Evolutionary conservation across 345 rosid species (phyloP).

Genomic region (Eucalyptus polybractea): DNA sequence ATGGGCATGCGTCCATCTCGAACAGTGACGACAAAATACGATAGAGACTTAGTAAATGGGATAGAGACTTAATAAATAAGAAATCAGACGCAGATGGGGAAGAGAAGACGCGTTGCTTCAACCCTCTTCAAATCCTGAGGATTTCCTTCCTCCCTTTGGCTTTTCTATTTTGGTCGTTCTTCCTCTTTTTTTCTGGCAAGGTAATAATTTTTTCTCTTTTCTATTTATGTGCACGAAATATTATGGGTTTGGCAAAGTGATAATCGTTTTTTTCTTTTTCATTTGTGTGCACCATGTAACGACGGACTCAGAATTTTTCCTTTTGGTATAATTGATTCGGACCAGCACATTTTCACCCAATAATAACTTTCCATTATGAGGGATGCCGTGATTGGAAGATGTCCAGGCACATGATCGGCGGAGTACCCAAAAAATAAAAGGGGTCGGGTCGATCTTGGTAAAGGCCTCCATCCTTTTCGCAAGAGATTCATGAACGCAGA

Average conservation of each 20-base stretch:
- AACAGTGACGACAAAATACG: not conserved
- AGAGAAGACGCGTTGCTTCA: not conserved
- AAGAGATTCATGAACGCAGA: not conserved
- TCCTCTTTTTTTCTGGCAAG: not conserved
- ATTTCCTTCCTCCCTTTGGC: not conserved
- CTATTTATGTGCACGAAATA: not conserved
- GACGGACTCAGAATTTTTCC: not conserved
- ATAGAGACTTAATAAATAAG: not conserved
- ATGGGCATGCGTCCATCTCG: not conserved
- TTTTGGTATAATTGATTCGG: not conserved
- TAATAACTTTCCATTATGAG: not conserved
- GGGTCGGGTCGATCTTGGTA: not conserved
- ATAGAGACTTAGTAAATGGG: not conserved
- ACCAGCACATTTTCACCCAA: not conserved
- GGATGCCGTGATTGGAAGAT: not conserved
- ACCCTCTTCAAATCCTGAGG: not conserved
- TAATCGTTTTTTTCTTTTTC: not conserved
- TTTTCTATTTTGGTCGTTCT: not conserved
- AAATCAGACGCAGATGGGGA: not conserved
- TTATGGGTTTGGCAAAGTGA: not conserved
- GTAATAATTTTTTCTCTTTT: not conserved
- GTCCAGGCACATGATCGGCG: not conserved
- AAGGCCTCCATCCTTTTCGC: not conserved
- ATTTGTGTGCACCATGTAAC: not conserved
- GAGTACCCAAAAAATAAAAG: not conserved